phyloP scores from a whole-genome alignment of 495 filamentous ascomycete genomes.

The Lindgomyces ingoldianus region DNA sequence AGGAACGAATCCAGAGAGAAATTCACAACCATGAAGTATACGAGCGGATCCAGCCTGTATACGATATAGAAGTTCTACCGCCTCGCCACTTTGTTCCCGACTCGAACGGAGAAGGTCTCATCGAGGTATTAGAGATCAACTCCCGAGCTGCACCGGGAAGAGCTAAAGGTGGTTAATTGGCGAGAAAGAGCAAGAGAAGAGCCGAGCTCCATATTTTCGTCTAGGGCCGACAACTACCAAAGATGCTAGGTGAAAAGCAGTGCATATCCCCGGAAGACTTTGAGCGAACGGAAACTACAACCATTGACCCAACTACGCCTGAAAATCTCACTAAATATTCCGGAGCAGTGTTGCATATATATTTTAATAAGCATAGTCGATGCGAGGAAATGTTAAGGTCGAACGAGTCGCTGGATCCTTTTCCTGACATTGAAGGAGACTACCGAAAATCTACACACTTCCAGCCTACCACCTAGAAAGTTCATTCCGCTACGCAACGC shows the following conservation, averaged over 20 bases:
- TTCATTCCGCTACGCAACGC: not conserved
- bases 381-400: not conserved
- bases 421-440: too few species aligned
- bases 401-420: not conserved
- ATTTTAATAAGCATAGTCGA: constrained; percentile 22
- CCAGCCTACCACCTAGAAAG: not conserved
- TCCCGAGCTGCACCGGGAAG: constrained; percentile 15
- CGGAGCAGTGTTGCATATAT: constrained; percentile 40
- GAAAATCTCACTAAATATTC: constrained; percentile 40
- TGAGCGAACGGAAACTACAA: constrained; percentile 44
- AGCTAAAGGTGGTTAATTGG: constrained; percentile 26
- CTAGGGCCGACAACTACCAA: constrained; percentile 2
- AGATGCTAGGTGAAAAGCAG: constrained; percentile 24
- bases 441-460: too few species aligned
- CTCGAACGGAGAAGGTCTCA: not conserved
- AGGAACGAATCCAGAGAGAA: constrained; percentile 57
- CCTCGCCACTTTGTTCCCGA: constrained; percentile 45
- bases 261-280: constrained; percentile 45
- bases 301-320: constrained; percentile 45
- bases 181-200: not conserved
- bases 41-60: constrained; percentile 56
- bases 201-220: not conserved
- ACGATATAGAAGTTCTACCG: constrained; percentile 52
- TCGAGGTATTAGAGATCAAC: constrained; percentile 23
- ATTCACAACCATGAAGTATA: constrained; percentile 58